Evolutionary conservation across 2,329 filamentous ascomycete species (phyloP).

Genomic region (Stylonectria norvegica): DNA sequence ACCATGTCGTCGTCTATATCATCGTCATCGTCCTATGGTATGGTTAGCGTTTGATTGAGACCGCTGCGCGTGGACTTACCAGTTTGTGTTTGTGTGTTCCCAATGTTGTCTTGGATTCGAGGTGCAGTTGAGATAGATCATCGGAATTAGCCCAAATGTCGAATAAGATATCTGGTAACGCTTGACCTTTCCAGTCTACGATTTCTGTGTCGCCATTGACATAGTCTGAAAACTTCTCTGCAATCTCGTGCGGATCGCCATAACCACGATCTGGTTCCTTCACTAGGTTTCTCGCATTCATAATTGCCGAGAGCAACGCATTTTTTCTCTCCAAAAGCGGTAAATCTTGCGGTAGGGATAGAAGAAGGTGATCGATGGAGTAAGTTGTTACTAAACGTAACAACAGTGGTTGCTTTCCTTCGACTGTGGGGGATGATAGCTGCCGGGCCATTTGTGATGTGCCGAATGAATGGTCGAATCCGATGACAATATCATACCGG

Average conservation of each 20-base stretch:
- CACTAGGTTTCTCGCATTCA: constrained; percentile 37
- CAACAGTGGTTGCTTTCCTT: constrained; percentile 39
- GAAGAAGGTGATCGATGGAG: constrained; percentile 55
- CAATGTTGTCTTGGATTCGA: constrained; percentile 12
- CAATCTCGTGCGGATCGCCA: constrained; percentile 44
- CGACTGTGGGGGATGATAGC: constrained; percentile 14
- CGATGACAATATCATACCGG: constrained; percentile 50
- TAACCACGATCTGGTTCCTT: constrained; percentile 31
- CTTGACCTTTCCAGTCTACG: constrained; percentile 46
- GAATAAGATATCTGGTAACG: constrained; percentile 47
- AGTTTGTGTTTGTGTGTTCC: constrained; percentile 46
- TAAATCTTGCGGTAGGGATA: constrained; percentile 38
- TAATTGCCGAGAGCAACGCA: constrained; percentile 38
- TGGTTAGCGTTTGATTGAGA: constrained; percentile 2
- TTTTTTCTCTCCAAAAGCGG: constrained; percentile 46
- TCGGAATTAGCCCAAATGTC: constrained; percentile 45
- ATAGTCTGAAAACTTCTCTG: constrained; percentile 45
- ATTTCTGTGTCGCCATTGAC: constrained; percentile 37
- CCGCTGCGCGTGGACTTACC: constrained; percentile 34
- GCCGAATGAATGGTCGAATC: constrained; percentile 51
- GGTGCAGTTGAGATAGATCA: constrained; percentile 29
- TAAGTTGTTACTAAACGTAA: constrained; percentile 48
- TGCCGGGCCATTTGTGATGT: constrained; percentile 31
- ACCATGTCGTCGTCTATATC: constrained; percentile 28
- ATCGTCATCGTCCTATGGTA: constrained; percentile 29